Evolutionary conservation across 2,329 filamentous ascomycete species (phyloP), one percentile per base, ranked within the genome.

Genomic region (Pezicula carpinea): DNA sequence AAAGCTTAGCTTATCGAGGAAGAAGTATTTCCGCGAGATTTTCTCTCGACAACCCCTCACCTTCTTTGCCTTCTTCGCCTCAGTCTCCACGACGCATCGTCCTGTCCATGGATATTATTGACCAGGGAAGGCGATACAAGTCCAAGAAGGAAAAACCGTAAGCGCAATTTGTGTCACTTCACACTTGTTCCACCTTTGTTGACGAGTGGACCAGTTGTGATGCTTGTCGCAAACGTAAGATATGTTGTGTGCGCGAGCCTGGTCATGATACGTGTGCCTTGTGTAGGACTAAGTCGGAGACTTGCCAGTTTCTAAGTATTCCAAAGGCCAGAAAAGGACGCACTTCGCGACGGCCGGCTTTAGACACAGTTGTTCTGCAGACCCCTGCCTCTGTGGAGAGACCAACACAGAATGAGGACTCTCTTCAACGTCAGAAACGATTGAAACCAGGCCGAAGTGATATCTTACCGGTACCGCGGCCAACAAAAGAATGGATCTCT

Each of bases 61-160:
- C 13, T 11, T 10, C 34, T 17, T 5, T 17, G 19, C 6, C 15
- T 2, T 38, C 34, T 38, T 3, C 32, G 14, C 6, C 10, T 15
- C 14, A 34, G 32, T 34, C 17, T 18, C 5, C 17, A 17, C 19
- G 6, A 13, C 34, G 34, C 5, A 3, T 21, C 13, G 3, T 15
- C 10, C 15, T 19, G 18, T 4, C 34, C 22, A 44, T 44, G 42
- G 32, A 35, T 5, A 44, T 14, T 10, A 15, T n/a, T 26, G 42
- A 34, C 15, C 17, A 18, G 3, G 42, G 43, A 17, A 23, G 43
- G 11, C 21, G 19, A 22, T 48, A 48, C 40, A 48, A 48, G 31
- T 48, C 46, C n/a, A 36, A 40, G 19, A 48, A 48, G 40, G 31
- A 48, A 19, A 33, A 34, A 39, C 46, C 46, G 46, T 48, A 15